Base-by-base conservation (phyloP, 495 filamentous ascomycete genomes). In the Daldinia vernicosa region DNA sequence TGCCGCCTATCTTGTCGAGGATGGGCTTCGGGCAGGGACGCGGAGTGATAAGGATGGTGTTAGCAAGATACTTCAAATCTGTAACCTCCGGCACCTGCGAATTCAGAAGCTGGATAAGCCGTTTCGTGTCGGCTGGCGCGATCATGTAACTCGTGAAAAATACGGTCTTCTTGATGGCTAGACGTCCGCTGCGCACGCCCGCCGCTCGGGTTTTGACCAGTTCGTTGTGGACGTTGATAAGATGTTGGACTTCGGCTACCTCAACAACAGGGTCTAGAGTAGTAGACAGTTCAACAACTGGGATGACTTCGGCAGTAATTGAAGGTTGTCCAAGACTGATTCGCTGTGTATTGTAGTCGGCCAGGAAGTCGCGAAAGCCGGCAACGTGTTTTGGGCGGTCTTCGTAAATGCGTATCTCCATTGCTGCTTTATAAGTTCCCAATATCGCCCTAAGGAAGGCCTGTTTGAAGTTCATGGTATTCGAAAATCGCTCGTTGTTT, bases 101-200 rank as follows among this genome's bases (percentile, higher is more conserved):
- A 17, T 88, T 81, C 50, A 91, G 82, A 55, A 94, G 86, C 2
- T 84, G 83, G 52, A 93, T 86, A 19, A 99, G 81, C 51, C 85
- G 86, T 64, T 90, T 85, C 4, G 91, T 90, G 73, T 93, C 91
- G 30, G 85, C 75, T 50, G 86, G 82, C 26, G 86, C 84, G 75
- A 99, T 89, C 69, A 97, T 84, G 80, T 98, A 98, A 40, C 93
- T 94, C n/a, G 95, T 97, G 83, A 92, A 98, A 82, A 95, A 93
- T 54, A 97, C 89, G 12, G 89, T 91, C 67, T 93, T 93, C 78
- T 90, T 94, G 77, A 99, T 93, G 57, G 87, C 81, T 50, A 94
- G 75, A 72, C 83, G 84, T 43, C 80, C 24, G 12, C 14, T 75
- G 40, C 78, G 77, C 11, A 33, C 33, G 43, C 71, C 67, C 51